These are phyloP conservation scores for Blastocystis hominis DNA, from an alignment of 352 stramenopile species.

Conservation along the genomic window DNA sequence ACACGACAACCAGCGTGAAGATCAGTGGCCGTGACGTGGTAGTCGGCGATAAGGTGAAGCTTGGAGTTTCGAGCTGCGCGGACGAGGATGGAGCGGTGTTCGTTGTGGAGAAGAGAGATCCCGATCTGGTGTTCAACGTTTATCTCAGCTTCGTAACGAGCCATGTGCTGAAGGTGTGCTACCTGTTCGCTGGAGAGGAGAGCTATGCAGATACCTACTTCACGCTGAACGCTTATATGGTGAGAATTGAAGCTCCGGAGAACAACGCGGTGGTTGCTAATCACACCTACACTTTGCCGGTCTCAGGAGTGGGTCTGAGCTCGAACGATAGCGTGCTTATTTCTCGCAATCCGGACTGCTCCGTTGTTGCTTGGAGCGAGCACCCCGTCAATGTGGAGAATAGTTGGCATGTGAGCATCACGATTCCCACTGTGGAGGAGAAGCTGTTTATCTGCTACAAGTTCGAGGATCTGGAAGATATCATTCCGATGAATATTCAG, in stretches of 20 bases:
- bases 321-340: background rate
- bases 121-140: background rate
- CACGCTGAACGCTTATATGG: background rate
- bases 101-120: background rate
- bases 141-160: background rate
- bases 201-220: constrained; percentile 14
- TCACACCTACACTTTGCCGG: background rate
- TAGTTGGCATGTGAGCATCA: background rate
- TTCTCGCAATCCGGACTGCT: background rate
- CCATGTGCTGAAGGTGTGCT: background rate
- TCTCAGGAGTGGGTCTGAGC: background rate
- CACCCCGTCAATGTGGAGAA: background rate
- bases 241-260: background rate
- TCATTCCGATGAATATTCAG: background rate
- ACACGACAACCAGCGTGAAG: background rate
- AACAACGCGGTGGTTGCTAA: constrained; percentile 9
- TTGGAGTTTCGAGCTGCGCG: background rate
- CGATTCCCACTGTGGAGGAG: background rate
- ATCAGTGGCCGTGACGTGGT: background rate
- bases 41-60: background rate
- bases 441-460: constrained; percentile 47
- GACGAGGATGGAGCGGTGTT: constrained; percentile 10
- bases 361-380: background rate
- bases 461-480: background rate
- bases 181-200: background rate